Evolutionary conservation across 805 yeast species (phyloP).

Genomic region (Monosporozyma solicola): DNA sequence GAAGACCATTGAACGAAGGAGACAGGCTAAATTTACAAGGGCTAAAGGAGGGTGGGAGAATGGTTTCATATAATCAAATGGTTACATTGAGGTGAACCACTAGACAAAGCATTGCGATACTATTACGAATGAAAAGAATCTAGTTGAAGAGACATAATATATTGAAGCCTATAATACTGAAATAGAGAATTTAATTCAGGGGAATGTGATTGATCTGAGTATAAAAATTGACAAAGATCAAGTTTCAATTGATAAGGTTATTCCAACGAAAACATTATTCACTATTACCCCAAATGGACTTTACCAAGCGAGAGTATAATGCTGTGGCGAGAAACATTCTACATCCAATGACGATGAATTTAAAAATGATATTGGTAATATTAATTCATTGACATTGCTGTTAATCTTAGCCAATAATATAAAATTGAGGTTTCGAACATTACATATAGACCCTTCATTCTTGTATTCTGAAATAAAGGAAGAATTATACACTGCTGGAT

Average conservation of each 20-base stretch:
- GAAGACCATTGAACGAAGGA: no score
- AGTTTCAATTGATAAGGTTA: no score
- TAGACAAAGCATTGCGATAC: no score
- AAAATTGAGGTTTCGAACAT: not conserved
- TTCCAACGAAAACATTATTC: constrained; percentile 1
- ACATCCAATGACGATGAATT: no score
- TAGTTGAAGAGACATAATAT: no score
- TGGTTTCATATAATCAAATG: no score
- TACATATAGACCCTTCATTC: constrained; percentile 5
- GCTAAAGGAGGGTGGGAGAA: no score
- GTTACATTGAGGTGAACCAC: no score
- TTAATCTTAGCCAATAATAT: constrained; percentile 3
- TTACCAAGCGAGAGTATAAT: constrained; percentile 3
- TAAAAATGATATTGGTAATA: not conserved
- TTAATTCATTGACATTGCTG: constrained; percentile 1
- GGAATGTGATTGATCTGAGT: not conserved
- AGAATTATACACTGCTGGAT: not conserved
- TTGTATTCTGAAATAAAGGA: not conserved
- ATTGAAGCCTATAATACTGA: not conserved
- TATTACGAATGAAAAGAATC: no score
- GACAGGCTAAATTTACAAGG: no score
- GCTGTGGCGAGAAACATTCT: constrained; percentile 3
- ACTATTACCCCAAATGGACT: constrained; percentile 4
- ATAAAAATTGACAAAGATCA: not conserved
- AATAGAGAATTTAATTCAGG: constrained; percentile 1